Base-by-base conservation (phyloP, 768 basidiomycete species). In the Suillus luteus region DNA sequence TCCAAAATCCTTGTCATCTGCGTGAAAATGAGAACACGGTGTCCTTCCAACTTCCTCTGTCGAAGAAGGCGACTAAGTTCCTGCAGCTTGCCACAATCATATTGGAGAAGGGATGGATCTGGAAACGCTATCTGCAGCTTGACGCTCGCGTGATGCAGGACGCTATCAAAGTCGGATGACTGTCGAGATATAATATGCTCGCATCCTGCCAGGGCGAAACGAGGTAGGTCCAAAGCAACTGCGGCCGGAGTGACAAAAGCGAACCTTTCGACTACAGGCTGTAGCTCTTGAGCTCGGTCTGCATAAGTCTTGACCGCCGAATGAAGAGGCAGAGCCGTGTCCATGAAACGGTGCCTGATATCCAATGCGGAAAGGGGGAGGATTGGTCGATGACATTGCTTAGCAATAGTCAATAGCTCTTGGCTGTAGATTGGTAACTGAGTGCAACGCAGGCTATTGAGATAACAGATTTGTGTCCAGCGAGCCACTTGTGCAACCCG, bases 1-100 rank as follows among this genome's bases (percentile, higher is more conserved):
- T 99, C 96, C 64, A 99, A 82, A 38, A 99, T 89, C 64, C 84
- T 83, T 37, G 96, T 96, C 96, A 98, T 98, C 71, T 99, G 96
- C 0, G 96, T 98, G 77, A 99, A 99, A 66, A 99, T 96, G 55
- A 99, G 82, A 31, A 92, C 83, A 8, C 96, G 90, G 72, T 97
- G 95, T 0, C 95, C 94, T 7, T 87, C 93, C 0, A 87, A 85
- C 72, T 95, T 94, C 75, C 87, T 91, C 74, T 92, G 86, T 52
- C 93, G 86, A 11, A 99, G 81, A 33, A 99, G 79, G 31, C 78
- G 79, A n/a, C 87, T 85, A 9, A 99, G 85, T 62, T 88, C 84
- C 70, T 97, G 96, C 14, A 99, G 83, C 72, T 99, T 99, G 52
- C 96, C 96, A 70, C 96, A 97, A 74, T 99, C 96, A 73, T 95